A percentile compares a stretch with the other conserved stretches of the same genome.
These are phyloP conservation scores for Coleophoma crateriformis DNA, from an alignment of 2,329 filamentous ascomycete genomes.

Conservation along the genomic window DNA sequence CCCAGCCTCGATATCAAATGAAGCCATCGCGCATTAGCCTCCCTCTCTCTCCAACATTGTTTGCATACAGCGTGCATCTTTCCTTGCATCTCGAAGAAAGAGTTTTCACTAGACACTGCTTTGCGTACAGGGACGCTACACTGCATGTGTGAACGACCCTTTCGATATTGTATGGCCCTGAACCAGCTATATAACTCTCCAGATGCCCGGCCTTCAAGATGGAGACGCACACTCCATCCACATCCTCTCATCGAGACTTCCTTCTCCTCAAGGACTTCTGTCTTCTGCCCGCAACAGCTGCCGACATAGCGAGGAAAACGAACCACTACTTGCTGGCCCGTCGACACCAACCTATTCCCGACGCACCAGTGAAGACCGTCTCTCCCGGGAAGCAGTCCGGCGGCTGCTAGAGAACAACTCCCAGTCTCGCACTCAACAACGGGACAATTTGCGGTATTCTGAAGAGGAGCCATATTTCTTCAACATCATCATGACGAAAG, in stretches of 20 bases:
- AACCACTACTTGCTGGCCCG: conserved; percentile 13
- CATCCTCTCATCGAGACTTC: neutral
- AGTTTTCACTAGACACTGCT: too few relatives aligned
- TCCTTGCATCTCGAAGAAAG: too few relatives aligned
- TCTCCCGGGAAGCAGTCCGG: too few relatives aligned
- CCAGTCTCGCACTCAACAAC: neutral
- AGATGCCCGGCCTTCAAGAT: neutral
- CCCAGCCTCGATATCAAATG: too few relatives aligned
- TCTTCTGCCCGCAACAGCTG: conserved; percentile 1
- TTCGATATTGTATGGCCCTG: neutral
- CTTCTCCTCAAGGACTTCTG: neutral
- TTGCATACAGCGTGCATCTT: too few relatives aligned
- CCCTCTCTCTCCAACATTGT: too few relatives aligned
- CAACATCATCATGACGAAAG: conserved; percentile 33
- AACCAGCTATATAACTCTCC: neutral
- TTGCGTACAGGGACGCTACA: too few relatives aligned
- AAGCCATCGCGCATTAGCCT: too few relatives aligned
- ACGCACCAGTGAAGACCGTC: conserved; percentile 7
- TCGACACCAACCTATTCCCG: conserved; percentile 2
- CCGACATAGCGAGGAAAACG: conserved; percentile 5
- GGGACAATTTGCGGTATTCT: neutral
- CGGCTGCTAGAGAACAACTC: neutral
- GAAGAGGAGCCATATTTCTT: conserved; percentile 28
- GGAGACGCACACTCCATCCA: neutral
- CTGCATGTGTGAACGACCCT: too few relatives aligned